Base-by-base conservation (phyloP, 768 basidiomycete genomes). In the Hygrophorus russula region DNA sequence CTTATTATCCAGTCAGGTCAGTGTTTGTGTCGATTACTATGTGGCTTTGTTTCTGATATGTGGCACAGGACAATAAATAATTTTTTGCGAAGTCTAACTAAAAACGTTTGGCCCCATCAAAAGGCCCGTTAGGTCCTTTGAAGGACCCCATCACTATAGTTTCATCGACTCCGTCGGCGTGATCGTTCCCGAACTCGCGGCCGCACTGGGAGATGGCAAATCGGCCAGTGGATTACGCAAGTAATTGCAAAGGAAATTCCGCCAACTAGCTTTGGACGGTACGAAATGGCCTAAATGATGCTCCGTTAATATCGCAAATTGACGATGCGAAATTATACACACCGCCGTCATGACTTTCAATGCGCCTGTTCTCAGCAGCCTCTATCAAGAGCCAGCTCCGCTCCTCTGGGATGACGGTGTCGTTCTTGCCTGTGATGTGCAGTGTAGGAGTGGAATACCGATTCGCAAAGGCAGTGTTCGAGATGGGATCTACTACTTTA, bases 291-390 rank as follows among this genome's bases (percentile, higher is more conserved):
- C 87, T 89, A 51, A 15, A 15, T 19, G 36, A 15, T 19, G 36
- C 20, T 33, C 24, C 5, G 12, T 34, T 20, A 35, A 7, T 37
- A 41, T 36, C 13, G 17, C 7, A 27, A 15, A 28, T 7, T 12
- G 24, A 13, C 30, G 11, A 34, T 38, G 41, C 39, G 13, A 41
- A 32, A 24, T n/a, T 4, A 33, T 14, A 14, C 79, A 24, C 45
- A 88, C 89, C 89, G 42, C 89, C 89, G 18, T 78, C 76, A 45
- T 92, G 89, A 50, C 70, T 71, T 55, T 86, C 86, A 7, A 91
- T 71, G 9, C 87, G 70, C 24, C 68, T 67, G 36, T 72, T 71
- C 1, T 56, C 53, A 20, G 82, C 81, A 8, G 73, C 60, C 5
- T 68, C 65, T 12, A 85, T 58, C 4, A 90, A 61, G 12, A 58